Conservation (phyloP, 345 rosid species). For the Syzygium grande region DNA sequence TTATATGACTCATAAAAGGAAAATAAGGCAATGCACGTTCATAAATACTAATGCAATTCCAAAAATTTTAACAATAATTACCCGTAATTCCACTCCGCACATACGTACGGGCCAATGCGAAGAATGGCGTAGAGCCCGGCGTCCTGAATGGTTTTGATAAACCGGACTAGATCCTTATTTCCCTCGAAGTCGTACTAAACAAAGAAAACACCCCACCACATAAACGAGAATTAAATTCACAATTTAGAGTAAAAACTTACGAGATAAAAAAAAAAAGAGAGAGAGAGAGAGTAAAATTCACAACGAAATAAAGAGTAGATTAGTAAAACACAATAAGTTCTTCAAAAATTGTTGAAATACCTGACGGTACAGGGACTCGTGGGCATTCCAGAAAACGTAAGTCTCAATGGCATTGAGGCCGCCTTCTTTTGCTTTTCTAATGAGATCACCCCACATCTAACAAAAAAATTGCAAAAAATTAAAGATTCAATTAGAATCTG, state of each 20-base stretch:
- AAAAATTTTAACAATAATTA: background rate
- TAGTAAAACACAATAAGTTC: background rate
- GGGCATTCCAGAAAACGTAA: conserved; percentile 64
- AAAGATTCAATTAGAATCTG: background rate
- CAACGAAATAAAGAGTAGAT: background rate
- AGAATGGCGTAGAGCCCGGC: conserved; percentile 30
- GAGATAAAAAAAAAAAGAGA: too few species aligned
- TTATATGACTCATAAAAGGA: background rate
- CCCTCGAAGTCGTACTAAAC: conserved; percentile 26
- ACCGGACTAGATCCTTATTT: conserved; percentile 30
- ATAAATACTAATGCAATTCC: background rate
- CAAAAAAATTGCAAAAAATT: too few species aligned
- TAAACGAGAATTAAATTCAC: background rate
- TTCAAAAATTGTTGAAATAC: background rate
- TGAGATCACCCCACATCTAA: conserved; percentile 36
- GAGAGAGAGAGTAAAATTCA: background rate
- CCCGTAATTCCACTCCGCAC: conserved; percentile 45
- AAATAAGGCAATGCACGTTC: background rate
- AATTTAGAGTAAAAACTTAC: background rate
- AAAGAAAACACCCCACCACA: background rate
- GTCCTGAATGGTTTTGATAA: conserved; percentile 22
- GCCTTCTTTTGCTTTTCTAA: conserved; percentile 36
- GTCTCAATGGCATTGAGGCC: conserved; percentile 63
- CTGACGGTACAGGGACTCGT: conserved; percentile 33
- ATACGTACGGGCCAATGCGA: conserved; percentile 43